Base-by-base conservation (phyloP, 108 stramenopile genomes). In the Stephanodiscus minutulus region DNA sequence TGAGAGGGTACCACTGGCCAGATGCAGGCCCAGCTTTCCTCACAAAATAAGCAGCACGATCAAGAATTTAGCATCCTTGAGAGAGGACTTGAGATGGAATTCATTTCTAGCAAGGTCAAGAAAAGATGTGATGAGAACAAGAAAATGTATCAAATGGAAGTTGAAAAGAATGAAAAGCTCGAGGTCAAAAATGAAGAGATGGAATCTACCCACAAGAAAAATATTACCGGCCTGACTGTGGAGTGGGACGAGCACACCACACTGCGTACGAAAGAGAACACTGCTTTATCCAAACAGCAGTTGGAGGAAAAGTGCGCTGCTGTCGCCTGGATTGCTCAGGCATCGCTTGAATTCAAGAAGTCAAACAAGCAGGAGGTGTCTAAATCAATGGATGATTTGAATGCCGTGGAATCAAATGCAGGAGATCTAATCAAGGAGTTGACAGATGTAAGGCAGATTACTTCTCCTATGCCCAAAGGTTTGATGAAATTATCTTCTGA, bases 101-200 rank as follows among this genome's bases (percentile, higher is more conserved):
- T 53, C 52, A 53, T 53, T 24, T 24, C 52, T 1, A 12, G 22
- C 22, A 44, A 44, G 3, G 15, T 44, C 15, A 44, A 44, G 43
- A 44, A 44, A 44, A 12, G 15, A 15, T 44, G 3, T 3, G 43
- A 44, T 13, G 52, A 53, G 52, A 25, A 9, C 9, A 53, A 27
- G 52, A 53, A 53, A 4, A 27, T 12, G 24, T 27, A 53, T 25
- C 25, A 53, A 7, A 53, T 25, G 24, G 22, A 25, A 12, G 52
- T 27, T 9, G 52, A 53, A 25, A 25, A 53, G 24, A 53, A 53
- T 12, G 52, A 53, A 27, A 53, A 25, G 52, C 52, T 53, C 52
- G 25, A 53, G 52, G 12, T 53, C 52, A 12, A 53, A 24, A 10
- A 12, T 13, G 52, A 53, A 27, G 52, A 25, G 25, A 25, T 53